These are phyloP conservation scores for Entomortierella parvispora DNA, from an alignment of 192 early-diverging fungal genomes.

Conservation along the genomic window DNA sequence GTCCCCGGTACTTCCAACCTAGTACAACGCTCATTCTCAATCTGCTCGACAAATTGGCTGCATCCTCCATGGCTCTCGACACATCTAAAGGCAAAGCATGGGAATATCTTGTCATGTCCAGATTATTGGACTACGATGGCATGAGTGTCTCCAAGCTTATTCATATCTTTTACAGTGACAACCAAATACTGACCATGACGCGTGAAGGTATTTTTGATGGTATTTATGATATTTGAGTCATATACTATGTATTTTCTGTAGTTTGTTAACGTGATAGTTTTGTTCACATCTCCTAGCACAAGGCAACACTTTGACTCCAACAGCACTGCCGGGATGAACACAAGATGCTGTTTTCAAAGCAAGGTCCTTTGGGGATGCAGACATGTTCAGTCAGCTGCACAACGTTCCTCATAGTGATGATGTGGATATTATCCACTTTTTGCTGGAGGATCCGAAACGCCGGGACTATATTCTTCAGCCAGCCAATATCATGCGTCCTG, in stretches of 20 bases:
- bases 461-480: too few relatives aligned
- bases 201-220: too few relatives aligned
- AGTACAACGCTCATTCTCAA: background rate
- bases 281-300: too few relatives aligned
- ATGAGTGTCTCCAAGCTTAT: conserved; percentile 3
- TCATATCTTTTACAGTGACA: background rate
- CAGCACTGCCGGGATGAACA: conserved; percentile 4
- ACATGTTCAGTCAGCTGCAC: background rate
- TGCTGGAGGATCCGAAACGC: background rate
- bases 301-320: background rate
- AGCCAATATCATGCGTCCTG: too few relatives aligned
- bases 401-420: background rate
- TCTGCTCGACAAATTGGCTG: background rate
- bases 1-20: background rate
- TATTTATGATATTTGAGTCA: background rate
- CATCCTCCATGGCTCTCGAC: background rate
- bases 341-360: conserved; percentile 3
- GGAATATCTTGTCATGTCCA: conserved; percentile 5
- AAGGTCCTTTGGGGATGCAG: conserved; percentile 11
- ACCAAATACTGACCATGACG: too few relatives aligned
- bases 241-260: too few relatives aligned
- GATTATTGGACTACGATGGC: background rate
- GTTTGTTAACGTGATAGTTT: too few relatives aligned
- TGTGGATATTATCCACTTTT: conserved; percentile 2
- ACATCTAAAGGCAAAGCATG: conserved; percentile 9